Evolutionary conservation across 2,329 filamentous ascomycete genomes (phyloP), one percentile per base, ranked within the genome.

Genomic region (Byssochlamys sp.): DNA sequence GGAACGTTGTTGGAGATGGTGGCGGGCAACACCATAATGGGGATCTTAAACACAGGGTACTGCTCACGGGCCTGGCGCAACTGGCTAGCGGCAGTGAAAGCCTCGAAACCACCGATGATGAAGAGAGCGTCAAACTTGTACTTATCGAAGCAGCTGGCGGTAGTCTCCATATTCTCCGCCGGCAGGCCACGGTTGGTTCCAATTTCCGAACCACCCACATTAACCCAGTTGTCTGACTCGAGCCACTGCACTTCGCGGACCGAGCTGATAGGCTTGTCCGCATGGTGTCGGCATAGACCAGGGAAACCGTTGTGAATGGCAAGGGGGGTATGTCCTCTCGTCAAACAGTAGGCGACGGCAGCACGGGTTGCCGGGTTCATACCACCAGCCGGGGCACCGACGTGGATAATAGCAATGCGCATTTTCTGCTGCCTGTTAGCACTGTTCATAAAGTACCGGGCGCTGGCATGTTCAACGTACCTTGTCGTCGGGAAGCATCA

Each of bases 1-100:
- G 94, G 94, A 3, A 99, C 94, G 72, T 99, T 99, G 81, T 99
- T 99, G 63, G 90, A 96, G 65, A 99, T 92, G 9, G 94, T 99
- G n/a, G 94, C 94, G 0, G 94, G 94, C 27, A 99, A 81, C 49
- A 96, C 82, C 55, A 88, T 83, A 81, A 97, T 90, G 24, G 94
- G 94, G 62, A 99, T 96, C 73, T 90, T 91, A 70, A 99, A 88
- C 1, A 88, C 87, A 10, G 89, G 85, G 74, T 89, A 96, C 60
- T 89, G 76, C 35, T 84, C 81, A 57, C 91, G 82, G 12, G 88
- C 91, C 76, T 89, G 84, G 64, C 91, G 87, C 59, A 99, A 81
- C 73, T 97, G 88, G 51, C 89, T 90, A 33, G 96, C 82, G 1
- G 94, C 87, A 58, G 94, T 95, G 79, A 95, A 99, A 1, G 91